These are phyloP conservation scores for Talaromyces borbonicus DNA, from an alignment of 495 filamentous ascomycete genomes.

Conservation along the genomic window DNA sequence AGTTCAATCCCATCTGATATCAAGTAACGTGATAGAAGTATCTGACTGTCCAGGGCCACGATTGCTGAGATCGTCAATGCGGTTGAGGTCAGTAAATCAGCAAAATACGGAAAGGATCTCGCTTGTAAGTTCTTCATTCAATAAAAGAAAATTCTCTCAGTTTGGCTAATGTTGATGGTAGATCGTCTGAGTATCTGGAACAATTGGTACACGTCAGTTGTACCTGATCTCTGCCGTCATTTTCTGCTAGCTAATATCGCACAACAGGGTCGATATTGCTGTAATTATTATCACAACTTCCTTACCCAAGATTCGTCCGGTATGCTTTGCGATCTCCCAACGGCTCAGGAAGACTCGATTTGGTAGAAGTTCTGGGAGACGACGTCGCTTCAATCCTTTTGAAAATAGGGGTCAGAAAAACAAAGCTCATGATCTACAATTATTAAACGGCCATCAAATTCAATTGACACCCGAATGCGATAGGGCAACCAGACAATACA, in stretches of 20 bases:
- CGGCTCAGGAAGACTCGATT: not conserved
- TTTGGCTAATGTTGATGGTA: not conserved
- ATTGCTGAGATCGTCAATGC: not conserved
- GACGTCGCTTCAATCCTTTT: not conserved
- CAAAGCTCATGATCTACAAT: not conserved
- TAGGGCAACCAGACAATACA: not conserved
- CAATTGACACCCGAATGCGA: not conserved
- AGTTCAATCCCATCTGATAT: not conserved
- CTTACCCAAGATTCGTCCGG: conserved; percentile 1
- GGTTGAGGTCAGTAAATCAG: not conserved
- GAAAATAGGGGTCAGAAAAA: not conserved
- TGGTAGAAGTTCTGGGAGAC: not conserved
- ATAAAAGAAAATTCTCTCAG: not conserved
- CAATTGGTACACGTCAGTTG: conserved; percentile 4
- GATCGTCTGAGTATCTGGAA: conserved; percentile 2
- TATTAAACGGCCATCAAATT: not conserved
- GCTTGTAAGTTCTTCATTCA: not conserved
- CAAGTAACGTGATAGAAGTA: not conserved
- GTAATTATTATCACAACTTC: conserved; percentile 3
- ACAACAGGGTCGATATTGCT: conserved; percentile 2
- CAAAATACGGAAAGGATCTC: not conserved
- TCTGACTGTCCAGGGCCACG: not conserved
- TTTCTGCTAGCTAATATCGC: not conserved
- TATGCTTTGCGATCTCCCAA: not conserved
- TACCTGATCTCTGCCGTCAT: not conserved